phyloP scores from a whole-genome alignment of 2,329 filamentous ascomycete species.

The Fusarium sp. region DNA sequence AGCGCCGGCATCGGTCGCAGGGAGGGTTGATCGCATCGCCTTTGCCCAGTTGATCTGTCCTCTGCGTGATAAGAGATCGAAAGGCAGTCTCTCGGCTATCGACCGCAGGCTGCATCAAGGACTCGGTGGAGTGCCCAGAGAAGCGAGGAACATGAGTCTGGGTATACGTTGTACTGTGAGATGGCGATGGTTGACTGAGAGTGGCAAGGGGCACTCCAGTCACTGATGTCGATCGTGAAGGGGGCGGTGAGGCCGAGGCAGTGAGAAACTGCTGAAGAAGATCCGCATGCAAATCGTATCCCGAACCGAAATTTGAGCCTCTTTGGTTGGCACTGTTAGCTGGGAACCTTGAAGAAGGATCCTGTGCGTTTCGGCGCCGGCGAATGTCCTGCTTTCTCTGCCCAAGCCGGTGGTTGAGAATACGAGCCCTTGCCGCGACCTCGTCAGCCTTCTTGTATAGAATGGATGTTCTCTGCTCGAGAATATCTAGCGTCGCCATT shows the following conservation, averaged over 20 bases:
- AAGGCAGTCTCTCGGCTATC: slow-evolving; percentile 49
- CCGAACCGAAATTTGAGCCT: slow-evolving; percentile 44
- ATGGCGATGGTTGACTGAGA: slow-evolving; percentile 44
- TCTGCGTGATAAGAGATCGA: slow-evolving; percentile 73
- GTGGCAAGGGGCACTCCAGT: slow-evolving; percentile 42
- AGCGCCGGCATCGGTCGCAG: slow-evolving; percentile 83
- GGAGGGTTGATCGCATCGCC: slow-evolving; percentile 83
- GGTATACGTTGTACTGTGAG: slow-evolving; percentile 33
- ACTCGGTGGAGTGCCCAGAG: slow-evolving; percentile 42
- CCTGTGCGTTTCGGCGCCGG: slow-evolving; percentile 42
- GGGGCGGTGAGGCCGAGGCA: slow-evolving; percentile 36
- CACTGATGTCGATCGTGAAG: slow-evolving; percentile 45
- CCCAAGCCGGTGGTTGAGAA: slow-evolving; percentile 81
- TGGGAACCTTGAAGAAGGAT: slow-evolving; percentile 52
- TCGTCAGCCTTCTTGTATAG: slow-evolving; percentile 87
- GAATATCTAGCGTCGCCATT: slow-evolving; percentile 83
- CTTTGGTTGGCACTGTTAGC: slow-evolving; percentile 47
- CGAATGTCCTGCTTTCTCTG: slow-evolving; percentile 49
- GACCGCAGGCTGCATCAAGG: slow-evolving; percentile 33
- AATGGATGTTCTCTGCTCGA: slow-evolving; percentile 81
- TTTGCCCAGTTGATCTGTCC: slow-evolving; percentile 80
- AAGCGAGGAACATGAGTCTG: slow-evolving; percentile 33
- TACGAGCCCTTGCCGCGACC: slow-evolving; percentile 71
- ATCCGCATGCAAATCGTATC: slow-evolving; percentile 65
- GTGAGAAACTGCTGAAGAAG: slow-evolving; percentile 65